Conservation (phyloP, 352 stramenopile genomes). For the Pythium myriotylum region DNA sequence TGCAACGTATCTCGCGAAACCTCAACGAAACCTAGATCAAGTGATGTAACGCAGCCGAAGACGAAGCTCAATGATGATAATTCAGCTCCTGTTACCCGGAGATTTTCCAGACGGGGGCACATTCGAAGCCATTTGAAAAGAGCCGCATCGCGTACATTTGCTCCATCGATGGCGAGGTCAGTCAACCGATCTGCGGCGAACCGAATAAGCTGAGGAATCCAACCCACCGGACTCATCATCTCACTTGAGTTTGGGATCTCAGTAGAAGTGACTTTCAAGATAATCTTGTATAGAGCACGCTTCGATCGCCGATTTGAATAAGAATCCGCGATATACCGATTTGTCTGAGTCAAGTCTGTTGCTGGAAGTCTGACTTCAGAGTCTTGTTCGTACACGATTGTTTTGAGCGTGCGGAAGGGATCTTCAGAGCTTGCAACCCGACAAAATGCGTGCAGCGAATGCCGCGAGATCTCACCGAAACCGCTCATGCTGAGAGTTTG, state of each 20-base stretch:
- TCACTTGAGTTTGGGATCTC: neutral
- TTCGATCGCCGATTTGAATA: too few species aligned
- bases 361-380: neutral
- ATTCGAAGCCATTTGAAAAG: neutral
- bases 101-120: neutral
- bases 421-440: neutral
- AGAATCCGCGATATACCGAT: neutral
- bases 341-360: neutral
- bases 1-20: neutral
- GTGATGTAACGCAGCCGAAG: neutral
- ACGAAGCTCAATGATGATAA: neutral
- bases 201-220: neutral
- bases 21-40: constrained; percentile 1
- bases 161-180: neutral
- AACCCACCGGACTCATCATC: neutral
- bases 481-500: constrained; percentile 2
- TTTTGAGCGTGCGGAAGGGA: neutral
- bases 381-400: neutral
- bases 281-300: neutral
- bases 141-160: neutral
- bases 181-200: neutral
- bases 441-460: neutral
- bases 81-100: neutral
- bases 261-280: neutral
- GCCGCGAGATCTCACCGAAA: neutral